Base-by-base conservation (phyloP, 2,329 filamentous ascomycete species). In the Neofusicoccum kwambonambiense region DNA sequence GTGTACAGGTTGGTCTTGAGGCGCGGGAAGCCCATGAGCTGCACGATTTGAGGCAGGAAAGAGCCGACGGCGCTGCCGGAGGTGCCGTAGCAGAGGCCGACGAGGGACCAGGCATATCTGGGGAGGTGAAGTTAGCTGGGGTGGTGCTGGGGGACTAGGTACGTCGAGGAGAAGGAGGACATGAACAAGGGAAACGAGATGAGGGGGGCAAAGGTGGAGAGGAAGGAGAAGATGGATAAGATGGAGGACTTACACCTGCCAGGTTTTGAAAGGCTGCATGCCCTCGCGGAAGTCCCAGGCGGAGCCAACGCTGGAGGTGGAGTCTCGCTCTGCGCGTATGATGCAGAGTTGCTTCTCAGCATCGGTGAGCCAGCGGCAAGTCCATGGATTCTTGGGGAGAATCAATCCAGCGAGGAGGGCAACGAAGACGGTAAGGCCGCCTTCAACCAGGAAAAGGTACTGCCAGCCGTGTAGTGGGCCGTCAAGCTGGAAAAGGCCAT, bases 371-470 rank as follows among this genome's bases (percentile, higher is more conserved):
- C 81, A 82, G 66, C 72, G 76, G 2, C 79, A 78, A 3, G 73
- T 73, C 0, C 73, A 70, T 0, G 79, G 78, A 1, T 75, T 76
- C 2, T 69, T 66, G 0, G 80, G 79, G 0, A 82, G 71, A 68
- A 77, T 78, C 65, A 77, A 70, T 54, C 78, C 74, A 1, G 78
- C 75, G 1, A 78, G 69, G 4, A 78, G n/a, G 0, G 76, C 79
- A 12, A 80, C 71, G 12, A 75, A 13, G 0, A 80, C 65, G 0
- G 81, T 83, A 8, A 77, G 69, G 1, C 67, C 57, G 0, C 80
- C 81, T 67, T 83, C 80, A 9, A 81, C 76, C 52, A 83, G 70
- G 65, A 83, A 82, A 1, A 83, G 76, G 42, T 81, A 77, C 64
- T 80, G 76, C 80, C 80, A 82, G 57, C 73, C 69, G 5, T 75